phyloP scores from a whole-genome alignment of 106 monocot species.

The Xerophyta viscosa region DNA sequence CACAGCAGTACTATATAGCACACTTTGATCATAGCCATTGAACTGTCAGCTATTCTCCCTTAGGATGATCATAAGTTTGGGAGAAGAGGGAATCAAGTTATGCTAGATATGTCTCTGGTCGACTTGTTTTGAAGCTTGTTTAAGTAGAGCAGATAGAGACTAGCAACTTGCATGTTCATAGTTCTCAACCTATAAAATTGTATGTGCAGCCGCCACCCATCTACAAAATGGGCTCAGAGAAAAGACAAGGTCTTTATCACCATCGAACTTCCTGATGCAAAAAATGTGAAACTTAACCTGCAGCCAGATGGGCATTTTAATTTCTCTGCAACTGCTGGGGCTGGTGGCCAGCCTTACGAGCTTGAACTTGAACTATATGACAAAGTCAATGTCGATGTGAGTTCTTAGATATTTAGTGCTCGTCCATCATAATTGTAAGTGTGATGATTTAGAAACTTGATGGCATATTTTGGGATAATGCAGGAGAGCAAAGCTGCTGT shows the following conservation, averaged over 20 bases:
- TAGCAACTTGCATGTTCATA: background rate
- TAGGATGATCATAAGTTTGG: too few relatives aligned
- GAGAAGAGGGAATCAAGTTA: too few relatives aligned
- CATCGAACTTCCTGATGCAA: conserved; percentile 53
- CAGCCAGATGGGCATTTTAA: conserved; percentile 47
- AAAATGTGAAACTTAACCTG: conserved; percentile 49
- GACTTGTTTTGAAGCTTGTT: too few relatives aligned
- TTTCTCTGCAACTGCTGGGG: conserved; percentile 45
- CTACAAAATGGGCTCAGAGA: conserved; percentile 58
- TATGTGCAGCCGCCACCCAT: conserved; percentile 44
- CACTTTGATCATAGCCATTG: too few relatives aligned
- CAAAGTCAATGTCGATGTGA: conserved; percentile 56
- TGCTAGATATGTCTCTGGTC: too few relatives aligned
- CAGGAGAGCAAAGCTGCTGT: conserved; percentile 58
- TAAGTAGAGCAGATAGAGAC: too few relatives aligned
- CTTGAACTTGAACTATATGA: conserved; percentile 47
- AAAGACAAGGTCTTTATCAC: conserved; percentile 53
- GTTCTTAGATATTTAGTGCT: background rate
- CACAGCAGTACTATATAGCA: too few relatives aligned
- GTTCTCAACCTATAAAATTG: background rate
- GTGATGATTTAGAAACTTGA: background rate
- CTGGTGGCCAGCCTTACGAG: conserved; percentile 36
- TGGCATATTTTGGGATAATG: background rate
- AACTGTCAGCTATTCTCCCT: too few relatives aligned
- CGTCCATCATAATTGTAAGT: background rate